Base-by-base conservation (phyloP, 2,329 filamentous ascomycete species). In the Scorias spongiosa region DNA sequence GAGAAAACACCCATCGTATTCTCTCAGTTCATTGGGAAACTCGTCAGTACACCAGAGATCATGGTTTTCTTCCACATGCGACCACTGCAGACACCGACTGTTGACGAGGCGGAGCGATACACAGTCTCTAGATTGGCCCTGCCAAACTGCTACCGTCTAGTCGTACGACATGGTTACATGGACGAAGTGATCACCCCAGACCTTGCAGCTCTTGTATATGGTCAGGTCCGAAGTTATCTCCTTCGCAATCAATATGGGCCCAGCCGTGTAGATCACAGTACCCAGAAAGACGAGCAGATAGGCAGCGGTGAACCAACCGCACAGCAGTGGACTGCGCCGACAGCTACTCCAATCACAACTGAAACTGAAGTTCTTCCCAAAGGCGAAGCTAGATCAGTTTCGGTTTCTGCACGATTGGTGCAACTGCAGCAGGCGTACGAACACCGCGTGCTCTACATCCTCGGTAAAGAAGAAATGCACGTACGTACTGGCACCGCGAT, bases 41-140 rank as follows among this genome's bases (percentile, higher is more conserved):
- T 87, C 48, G 73, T 74, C 40, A 75, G 78, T 0, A 66, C 74
- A 5, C 80, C 81, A 0, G 76, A 82, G 28, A 72, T 84, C 10
- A 71, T 75, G n/a, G 69, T 86, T 1, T 85, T 87, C 59, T 81
- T 87, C 58, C 81, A 87, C 53, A 69, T 87, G 46, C 75, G 79
- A 5, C 72, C 79, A 0, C 66, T 84, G 0, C 70, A 76, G 28
- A 63, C 67, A 1, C 80, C 81, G 0, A 71, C 68, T 0, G 71
- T 61, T 10, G 39, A 50, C 5, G 79, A 2, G 57, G 66, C 68
- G 2, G 64, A 74, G 7, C 63, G 71, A 1, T 74, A 72, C 48
- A 62, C 64, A n/a, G 62, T 72, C 5, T 56, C 57, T 5, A 58
- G 65, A 5, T 60, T 68, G 6, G 57, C 64, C 0, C 42, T 56